Base-by-base conservation (phyloP, 495 filamentous ascomycete species). In the Lasiosphaeriaceae sp. region DNA sequence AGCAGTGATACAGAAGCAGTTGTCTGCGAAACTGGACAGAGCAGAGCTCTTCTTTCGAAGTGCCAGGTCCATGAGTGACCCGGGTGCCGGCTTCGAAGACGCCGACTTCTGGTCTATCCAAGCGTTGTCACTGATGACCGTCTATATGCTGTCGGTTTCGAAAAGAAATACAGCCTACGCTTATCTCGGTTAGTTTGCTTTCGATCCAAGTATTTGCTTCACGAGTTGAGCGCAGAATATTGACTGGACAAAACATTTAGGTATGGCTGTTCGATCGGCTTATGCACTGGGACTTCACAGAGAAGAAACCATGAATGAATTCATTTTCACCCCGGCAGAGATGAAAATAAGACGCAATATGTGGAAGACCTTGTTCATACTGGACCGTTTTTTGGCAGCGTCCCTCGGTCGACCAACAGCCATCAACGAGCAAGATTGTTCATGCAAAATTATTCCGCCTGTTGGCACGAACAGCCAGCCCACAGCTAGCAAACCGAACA, bases 71-170 rank as follows among this genome's bases (percentile, higher is more conserved):
- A 70, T 84, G 47, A 75, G 70, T 31, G 79, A 85, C 49, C 78
- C 82, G 6, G 67, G 74, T 1, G 69, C 71, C n/a, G 81, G 81
- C 12, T 79, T 85, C 47, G 83, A 87, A 65, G 82, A 87, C 67
- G 80, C 76, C 45, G 79, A 80, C 47, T 81, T 86, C 57, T 85
- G 82, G 82, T 83, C 81, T 21, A 72, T 87, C 49, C 83, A 86
- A 55, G 82, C 82, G 17, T 67, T 86, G 53, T 71, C 80, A 0
- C 64, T 87, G 50, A 86, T 86, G 80, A 71, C 83, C 1, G 56
- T 86, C 2, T 87, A 84, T 57, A 83, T 78, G 78, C 66, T 86
- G 17, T 66, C 76, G 1, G 70, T 80, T 19, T 81, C 81, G 21
- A 82, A 78, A 61, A 69, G 82, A 31, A 85, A 87, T 60, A 75